phyloP scores from a whole-genome alignment of 352 stramenopile genomes.

The Globisporangium perplexum region DNA sequence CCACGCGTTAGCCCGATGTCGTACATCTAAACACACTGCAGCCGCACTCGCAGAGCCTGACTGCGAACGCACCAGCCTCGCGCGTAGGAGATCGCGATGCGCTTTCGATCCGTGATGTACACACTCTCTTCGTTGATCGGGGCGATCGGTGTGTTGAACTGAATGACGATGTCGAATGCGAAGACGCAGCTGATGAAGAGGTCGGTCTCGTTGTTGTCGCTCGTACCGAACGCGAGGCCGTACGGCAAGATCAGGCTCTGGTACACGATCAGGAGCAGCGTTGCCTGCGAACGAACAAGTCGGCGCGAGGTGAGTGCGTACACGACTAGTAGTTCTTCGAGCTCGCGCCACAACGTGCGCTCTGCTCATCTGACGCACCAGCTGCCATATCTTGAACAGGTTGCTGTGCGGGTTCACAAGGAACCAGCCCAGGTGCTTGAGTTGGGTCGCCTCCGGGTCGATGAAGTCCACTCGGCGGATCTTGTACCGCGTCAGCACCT shows the following conservation, averaged over 20 bases:
- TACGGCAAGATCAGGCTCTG: slow-evolving; percentile 74
- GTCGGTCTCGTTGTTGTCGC: slow-evolving; percentile 39
- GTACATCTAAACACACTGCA: too few relatives aligned
- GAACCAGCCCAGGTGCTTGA: slow-evolving; percentile 37
- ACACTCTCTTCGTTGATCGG: slow-evolving; percentile 30
- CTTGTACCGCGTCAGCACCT: slow-evolving; percentile 71
- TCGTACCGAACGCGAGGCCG: slow-evolving; percentile 49
- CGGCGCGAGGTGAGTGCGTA: neutral
- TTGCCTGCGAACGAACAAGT: slow-evolving; percentile 26
- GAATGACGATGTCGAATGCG: slow-evolving; percentile 58
- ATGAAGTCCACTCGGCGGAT: slow-evolving; percentile 53
- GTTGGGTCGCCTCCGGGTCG: slow-evolving; percentile 23
- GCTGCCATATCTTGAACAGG: slow-evolving; percentile 71
- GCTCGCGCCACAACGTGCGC: too few relatives aligned
- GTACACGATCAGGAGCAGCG: slow-evolving; percentile 70
- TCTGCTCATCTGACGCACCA: too few relatives aligned
- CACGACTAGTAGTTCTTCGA: too few relatives aligned
- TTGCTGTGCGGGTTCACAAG: slow-evolving; percentile 69
- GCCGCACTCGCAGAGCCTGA: neutral
- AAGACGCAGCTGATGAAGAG: slow-evolving; percentile 66
- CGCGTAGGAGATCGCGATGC: slow-evolving; percentile 50
- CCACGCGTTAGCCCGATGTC: neutral
- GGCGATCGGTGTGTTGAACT: slow-evolving; percentile 67
- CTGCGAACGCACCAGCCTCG: slow-evolving; percentile 42
- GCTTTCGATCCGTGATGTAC: slow-evolving; percentile 56